These are phyloP conservation scores for Teunomyces tritomae DNA, from an alignment of 805 yeast genomes.

Conservation along the genomic window DNA sequence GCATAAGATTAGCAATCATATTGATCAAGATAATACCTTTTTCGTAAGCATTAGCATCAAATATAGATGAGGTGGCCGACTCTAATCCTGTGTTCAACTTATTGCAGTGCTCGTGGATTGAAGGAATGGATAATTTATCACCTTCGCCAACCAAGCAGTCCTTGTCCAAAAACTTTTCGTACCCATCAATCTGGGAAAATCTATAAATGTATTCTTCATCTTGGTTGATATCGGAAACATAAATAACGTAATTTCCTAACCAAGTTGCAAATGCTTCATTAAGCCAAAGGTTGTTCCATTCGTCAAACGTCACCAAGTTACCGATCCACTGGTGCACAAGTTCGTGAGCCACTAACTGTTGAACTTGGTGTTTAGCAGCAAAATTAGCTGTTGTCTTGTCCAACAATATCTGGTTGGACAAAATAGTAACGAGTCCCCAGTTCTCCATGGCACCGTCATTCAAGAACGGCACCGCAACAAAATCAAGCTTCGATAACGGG, in stretches of 20 bases:
- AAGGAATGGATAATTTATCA: slow-evolving; percentile 20
- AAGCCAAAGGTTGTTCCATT: slow-evolving; percentile 70
- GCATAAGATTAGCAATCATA: slow-evolving; percentile 48
- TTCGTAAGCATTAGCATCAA: slow-evolving; percentile 51
- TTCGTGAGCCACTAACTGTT: slow-evolving; percentile 68
- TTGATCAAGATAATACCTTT: slow-evolving; percentile 57
- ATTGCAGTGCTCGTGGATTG: slow-evolving; percentile 34
- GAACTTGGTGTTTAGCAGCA: slow-evolving; percentile 30
- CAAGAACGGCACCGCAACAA: slow-evolving; percentile 66
- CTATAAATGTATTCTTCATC: slow-evolving; percentile 10
- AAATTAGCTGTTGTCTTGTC: slow-evolving; percentile 20
- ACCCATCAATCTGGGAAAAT: slow-evolving; percentile 8
- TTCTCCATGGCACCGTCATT: slow-evolving; percentile 82
- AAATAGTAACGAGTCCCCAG: slow-evolving; percentile 65
- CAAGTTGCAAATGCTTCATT: slow-evolving; percentile 80
- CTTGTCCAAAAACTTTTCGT: slow-evolving; percentile 33
- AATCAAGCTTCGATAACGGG: slow-evolving; percentile 65
- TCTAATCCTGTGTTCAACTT: slow-evolving; percentile 22
- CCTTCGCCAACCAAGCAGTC: slow-evolving; percentile 28
- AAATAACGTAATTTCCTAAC: slow-evolving; percentile 51
- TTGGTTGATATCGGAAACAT: slow-evolving; percentile 15
- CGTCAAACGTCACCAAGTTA: slow-evolving; percentile 60
- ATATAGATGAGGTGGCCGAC: slow-evolving; percentile 41
- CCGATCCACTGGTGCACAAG: slow-evolving; percentile 82
- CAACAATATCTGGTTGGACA: slow-evolving; percentile 44